phyloP scores from a whole-genome alignment of 768 basidiomycete species.

The Phaffia tasmanica region DNA sequence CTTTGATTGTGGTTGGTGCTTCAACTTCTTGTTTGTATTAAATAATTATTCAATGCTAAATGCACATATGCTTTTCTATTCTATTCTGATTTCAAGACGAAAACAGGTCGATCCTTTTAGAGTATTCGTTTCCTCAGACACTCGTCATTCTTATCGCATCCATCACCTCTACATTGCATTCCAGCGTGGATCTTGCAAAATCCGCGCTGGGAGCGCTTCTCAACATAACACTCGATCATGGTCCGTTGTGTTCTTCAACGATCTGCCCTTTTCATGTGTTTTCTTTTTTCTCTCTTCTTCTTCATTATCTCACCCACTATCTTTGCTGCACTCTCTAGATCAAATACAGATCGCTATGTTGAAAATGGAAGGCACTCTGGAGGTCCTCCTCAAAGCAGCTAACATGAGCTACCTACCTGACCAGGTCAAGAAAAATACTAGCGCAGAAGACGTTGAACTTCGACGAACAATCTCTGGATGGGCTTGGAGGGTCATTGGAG shows the following conservation, averaged over 20 bases:
- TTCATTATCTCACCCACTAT: not conserved
- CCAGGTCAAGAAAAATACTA: constrained; percentile 46
- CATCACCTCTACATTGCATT: not conserved
- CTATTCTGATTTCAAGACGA: constrained; percentile 2
- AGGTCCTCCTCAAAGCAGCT: constrained; percentile 58
- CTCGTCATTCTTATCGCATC: constrained; percentile 5
- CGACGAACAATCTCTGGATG: constrained; percentile 14
- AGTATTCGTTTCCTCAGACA: constrained; percentile 11
- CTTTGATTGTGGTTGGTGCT: constrained; percentile 24
- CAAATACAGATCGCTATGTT: constrained; percentile 58
- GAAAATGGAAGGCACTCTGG: constrained; percentile 52
- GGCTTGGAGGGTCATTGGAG: constrained; percentile 19
- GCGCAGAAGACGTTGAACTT: not conserved
- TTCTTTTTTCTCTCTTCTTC: not conserved
- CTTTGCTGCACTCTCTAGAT: constrained; percentile 42
- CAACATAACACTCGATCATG: constrained; percentile 65
- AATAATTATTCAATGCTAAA: not conserved
- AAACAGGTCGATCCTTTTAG: constrained; percentile 12
- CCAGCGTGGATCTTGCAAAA: constrained; percentile 47
- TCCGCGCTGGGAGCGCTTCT: constrained; percentile 68
- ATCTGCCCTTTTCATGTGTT: constrained; percentile 5
- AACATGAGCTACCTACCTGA: constrained; percentile 62
- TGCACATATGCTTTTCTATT: not conserved
- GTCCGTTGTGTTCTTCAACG: constrained; percentile 41
- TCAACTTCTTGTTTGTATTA: not conserved